Evolutionary conservation across 2,329 filamentous ascomycete genomes (phyloP).

Genomic region (Tolypocladium sp.): DNA sequence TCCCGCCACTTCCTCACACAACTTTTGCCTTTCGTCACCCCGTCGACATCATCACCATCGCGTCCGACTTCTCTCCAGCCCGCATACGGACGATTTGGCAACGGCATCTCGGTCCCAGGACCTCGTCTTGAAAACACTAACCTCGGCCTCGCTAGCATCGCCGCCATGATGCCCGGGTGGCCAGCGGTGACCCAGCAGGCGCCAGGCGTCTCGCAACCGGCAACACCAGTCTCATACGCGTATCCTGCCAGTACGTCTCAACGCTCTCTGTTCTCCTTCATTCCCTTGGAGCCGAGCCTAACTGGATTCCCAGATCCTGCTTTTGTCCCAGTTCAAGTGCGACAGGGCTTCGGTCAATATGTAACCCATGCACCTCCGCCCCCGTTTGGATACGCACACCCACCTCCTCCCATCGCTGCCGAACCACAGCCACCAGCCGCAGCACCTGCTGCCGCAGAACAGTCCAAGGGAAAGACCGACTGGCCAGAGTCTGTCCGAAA

Average conservation of each 20-base stretch:
- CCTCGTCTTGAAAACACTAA: conserved; percentile 2
- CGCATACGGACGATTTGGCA: conserved; percentile 1
- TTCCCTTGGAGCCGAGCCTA: conserved; percentile 7
- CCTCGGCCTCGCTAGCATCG: background rate
- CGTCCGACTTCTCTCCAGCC: background rate
- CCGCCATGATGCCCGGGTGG: conserved; percentile 27
- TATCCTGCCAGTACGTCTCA: conserved; percentile 28
- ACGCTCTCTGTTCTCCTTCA: background rate
- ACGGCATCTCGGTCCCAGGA: background rate
- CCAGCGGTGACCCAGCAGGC: conserved; percentile 24
- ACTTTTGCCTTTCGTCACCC: background rate
- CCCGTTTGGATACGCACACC: conserved; percentile 19
- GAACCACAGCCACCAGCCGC: conserved; percentile 19
- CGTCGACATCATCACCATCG: background rate
- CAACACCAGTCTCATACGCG: conserved; percentile 23
- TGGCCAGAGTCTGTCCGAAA: conserved; percentile 77
- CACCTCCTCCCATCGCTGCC: conserved; percentile 15
- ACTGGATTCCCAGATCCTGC: conserved; percentile 35
- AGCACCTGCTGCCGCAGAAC: conserved; percentile 18
- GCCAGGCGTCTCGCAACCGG: conserved; percentile 30
- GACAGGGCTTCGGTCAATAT: conserved; percentile 47
- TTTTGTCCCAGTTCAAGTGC: conserved; percentile 53
- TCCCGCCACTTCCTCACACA: background rate
- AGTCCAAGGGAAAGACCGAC: conserved; percentile 53
- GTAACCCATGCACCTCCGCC: conserved; percentile 24